Evolutionary conservation across 2,329 filamentous ascomycete species (phyloP).

Genomic region (Neonectria neomacrospora): DNA sequence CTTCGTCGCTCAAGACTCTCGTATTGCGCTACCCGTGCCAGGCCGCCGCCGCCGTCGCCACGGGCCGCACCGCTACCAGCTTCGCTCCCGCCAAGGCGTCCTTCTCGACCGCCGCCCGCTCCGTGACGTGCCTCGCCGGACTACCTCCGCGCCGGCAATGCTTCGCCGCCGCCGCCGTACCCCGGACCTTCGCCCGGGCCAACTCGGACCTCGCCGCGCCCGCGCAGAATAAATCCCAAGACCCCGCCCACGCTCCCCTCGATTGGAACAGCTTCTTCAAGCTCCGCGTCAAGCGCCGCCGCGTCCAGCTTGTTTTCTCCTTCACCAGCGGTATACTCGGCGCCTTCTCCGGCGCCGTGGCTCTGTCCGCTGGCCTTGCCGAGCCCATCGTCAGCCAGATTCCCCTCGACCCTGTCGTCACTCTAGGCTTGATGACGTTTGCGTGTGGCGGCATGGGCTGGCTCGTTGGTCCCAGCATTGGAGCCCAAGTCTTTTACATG

Average conservation of each 20-base stretch:
- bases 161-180: conserved; percentile 23
- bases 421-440: conserved; percentile 82
- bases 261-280: conserved; percentile 95
- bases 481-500: conserved; percentile 81
- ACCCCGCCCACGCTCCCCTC: conserved; percentile 54
- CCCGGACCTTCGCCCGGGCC: conserved; percentile 36
- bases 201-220: conserved; percentile 31
- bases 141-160: conserved; percentile 34
- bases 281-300: conserved; percentile 85
- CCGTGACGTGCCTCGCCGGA: conserved; percentile 38
- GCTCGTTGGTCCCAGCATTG: conserved; percentile 85
- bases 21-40: conserved; percentile 48
- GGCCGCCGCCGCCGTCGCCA: conserved; percentile 35
- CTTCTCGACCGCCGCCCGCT: conserved; percentile 42
- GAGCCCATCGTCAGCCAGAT: conserved; percentile 77
- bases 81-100: conserved; percentile 44
- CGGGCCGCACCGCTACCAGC: conserved; percentile 31
- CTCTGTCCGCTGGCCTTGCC: conserved; percentile 76
- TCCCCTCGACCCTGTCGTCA: conserved; percentile 88
- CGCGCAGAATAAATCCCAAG: conserved; percentile 27
- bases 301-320: conserved; percentile 84
- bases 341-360: conserved; percentile 70
- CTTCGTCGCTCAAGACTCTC: conserved; percentile 47
- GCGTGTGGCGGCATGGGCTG: conserved; percentile 85
- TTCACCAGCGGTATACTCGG: conserved; percentile 71